Evolutionary conservation across 192 early-diverging fungal genomes (phyloP).

Genomic region (Umbelopsis sp.): DNA sequence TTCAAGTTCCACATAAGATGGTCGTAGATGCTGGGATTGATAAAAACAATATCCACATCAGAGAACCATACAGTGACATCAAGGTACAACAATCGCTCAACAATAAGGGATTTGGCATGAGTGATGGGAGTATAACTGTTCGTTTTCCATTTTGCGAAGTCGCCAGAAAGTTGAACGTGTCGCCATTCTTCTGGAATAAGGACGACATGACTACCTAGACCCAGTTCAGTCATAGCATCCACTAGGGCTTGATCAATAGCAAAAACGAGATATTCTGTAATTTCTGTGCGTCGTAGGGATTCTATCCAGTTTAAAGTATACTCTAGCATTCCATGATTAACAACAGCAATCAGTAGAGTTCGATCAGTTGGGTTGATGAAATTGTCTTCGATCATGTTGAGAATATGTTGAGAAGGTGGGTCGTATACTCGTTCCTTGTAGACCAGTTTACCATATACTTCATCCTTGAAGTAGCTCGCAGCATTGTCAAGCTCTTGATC

Average conservation of each 20-base stretch:
- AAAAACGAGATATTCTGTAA: constrained; percentile 35
- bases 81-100: constrained; percentile 40
- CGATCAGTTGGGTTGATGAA: constrained; percentile 7
- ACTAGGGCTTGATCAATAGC: constrained; percentile 37
- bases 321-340: constrained; percentile 41
- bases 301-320: constrained; percentile 46
- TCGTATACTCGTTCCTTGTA: not conserved
- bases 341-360: constrained; percentile 36
- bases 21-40: constrained; percentile 25
- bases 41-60: constrained; percentile 44
- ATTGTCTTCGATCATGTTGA: not conserved
- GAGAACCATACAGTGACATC: constrained; percentile 41
- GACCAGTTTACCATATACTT: not conserved
- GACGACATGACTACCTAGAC: constrained; percentile 34
- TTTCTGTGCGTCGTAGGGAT: constrained; percentile 25
- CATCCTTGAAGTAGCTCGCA: not conserved
- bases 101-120: constrained; percentile 40
- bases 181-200: constrained; percentile 39
- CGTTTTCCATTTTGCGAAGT: constrained; percentile 26
- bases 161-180: constrained; percentile 27
- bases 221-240: constrained; percentile 27
- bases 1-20: constrained; percentile 31
- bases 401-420: not conserved
- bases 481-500: not conserved
- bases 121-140: constrained; percentile 40